Base-by-base conservation (phyloP, 108 stramenopile species). In the Mayamaea pseudoterrestris region DNA sequence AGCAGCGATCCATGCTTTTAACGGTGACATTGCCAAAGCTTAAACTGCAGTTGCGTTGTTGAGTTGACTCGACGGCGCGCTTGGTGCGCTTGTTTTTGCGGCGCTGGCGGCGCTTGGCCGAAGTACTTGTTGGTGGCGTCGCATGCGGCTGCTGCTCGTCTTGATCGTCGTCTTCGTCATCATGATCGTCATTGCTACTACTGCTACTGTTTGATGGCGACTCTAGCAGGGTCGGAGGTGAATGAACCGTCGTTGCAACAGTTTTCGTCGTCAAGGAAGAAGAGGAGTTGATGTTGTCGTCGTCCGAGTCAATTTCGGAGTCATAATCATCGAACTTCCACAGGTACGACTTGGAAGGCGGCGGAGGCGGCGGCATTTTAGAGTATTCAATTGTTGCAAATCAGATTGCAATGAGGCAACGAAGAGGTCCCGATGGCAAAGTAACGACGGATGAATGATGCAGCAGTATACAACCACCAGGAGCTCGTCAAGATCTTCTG, bases 291-390 rank as follows among this genome's bases (percentile, higher is more conserved):
- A n/a, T n/a, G n/a, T n/a, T n/a, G 37, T 6, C 5, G 37, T 18
- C 5, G 37, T 18, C 3, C 18, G 20, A 39, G 37, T 20, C 5
- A 20, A 18, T 8, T 14, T 6, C 37, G 37, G 4, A 8, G 32
- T 34, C 32, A 8, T 39, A 14, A 20, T 39, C 37, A 8, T 74
- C 75, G 0, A 84, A 57, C 11, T 60, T 58, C 48, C 76, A 61
- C 48, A 74, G 59, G 56, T 84, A 84, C 13, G 73, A 77, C 34
- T 73, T 73, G 11, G 75, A 79, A 2, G 82, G 82, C 17, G 78
- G 82, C 26, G 82, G 78, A 11, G 82, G 82, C 6, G 73, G 18
- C 37, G n/a, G n/a, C n/a, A n/a, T n/a, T n/a, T n/a, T n/a, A n/a
- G n/a, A n/a, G n/a, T n/a, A n/a, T n/a, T n/a, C n/a, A n/a, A n/a